Percentiles rank a stretch among this genome's conserved stretches.
Conservation (phyloP, 129 eudicot species). For the Helianthus annuus region HanXRQr2.0-SUNRISE NC_035436.2:31801519-31802018, state of each 20-base stretch:
- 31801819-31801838: no score
- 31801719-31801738: neutral
- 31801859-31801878: no score
- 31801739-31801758: neutral
- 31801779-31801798: no score
- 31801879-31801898: no score
- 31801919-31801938: no score
- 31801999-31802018: neutral
- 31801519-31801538: no score
- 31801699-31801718: neutral
- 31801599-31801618: constrained; percentile 6
- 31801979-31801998: neutral
- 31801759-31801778: neutral
- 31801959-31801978: no score
- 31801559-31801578: neutral
- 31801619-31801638: neutral
- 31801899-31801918: no score
- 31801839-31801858: no score
- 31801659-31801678: constrained; percentile 5
- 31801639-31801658: constrained; percentile 3
- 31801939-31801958: no score
- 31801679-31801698: neutral
- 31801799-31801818: no score
- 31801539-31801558: no score
- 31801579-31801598: constrained; percentile 1